phyloP scores from a whole-genome alignment of 208 protist species.

The Naegleria lovaniensis region DNA sequence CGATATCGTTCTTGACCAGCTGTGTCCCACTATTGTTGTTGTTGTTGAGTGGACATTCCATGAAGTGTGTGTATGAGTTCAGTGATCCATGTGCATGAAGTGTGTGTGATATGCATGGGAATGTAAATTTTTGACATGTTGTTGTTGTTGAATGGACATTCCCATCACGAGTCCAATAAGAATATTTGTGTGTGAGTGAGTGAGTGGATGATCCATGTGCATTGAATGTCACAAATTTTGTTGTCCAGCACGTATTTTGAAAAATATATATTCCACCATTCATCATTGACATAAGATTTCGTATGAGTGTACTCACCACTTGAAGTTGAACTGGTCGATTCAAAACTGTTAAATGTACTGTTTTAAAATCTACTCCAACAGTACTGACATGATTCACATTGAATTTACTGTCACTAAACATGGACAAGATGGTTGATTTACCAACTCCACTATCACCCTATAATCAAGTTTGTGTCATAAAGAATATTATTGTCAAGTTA shows the following conservation, averaged over 20 bases:
- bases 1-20: neutral
- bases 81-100: no score
- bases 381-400: neutral
- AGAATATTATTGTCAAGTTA: no score
- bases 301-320: neutral
- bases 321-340: neutral
- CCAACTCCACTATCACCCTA: constrained; percentile 16
- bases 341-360: neutral
- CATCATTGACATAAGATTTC: neutral
- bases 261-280: neutral
- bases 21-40: neutral
- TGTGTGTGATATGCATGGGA: no score
- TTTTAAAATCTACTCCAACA: neutral
- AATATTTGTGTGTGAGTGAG: neutral
- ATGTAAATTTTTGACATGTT: no score
- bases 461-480: no score
- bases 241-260: neutral
- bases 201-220: neutral
- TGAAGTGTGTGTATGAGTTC: no score
- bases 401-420: neutral
- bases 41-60: no score
- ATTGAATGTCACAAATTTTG: neutral
- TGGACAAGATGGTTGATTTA: neutral
- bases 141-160: no score
- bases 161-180: no score